Evolutionary conservation across 2,329 filamentous ascomycete species (phyloP).

Genomic region (Cryphonectria carpinicola): DNA sequence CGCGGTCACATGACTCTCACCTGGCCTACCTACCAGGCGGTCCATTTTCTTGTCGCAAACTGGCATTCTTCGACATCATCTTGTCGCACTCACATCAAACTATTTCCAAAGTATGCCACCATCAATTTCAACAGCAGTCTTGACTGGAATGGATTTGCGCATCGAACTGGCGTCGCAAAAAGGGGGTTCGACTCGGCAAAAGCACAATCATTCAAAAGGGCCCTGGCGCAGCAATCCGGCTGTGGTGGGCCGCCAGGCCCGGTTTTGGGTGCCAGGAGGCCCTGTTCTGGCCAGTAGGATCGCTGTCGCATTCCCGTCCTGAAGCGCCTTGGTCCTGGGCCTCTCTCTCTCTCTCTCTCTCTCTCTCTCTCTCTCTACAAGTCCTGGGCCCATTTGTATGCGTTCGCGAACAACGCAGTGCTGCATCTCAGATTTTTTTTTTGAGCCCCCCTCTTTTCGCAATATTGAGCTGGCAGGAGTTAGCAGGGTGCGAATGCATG

Average conservation of each 20-base stretch:
- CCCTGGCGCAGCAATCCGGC: constrained; percentile 11
- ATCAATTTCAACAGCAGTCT: neutral
- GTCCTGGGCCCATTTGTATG: neutral
- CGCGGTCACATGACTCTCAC: constrained; percentile 21
- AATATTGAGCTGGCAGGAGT: constrained; percentile 2
- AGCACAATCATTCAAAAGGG: constrained; percentile 6
- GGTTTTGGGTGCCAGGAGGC: constrained; percentile 24
- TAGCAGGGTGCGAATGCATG: constrained; percentile 11
- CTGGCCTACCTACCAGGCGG: neutral
- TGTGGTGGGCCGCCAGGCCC: constrained; percentile 4
- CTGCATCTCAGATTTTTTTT: neutral
- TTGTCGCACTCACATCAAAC: constrained; percentile 17
- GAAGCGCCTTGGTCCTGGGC: constrained; percentile 32
- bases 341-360: constrained; percentile 25
- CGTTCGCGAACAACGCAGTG: neutral
- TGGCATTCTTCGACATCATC: neutral
- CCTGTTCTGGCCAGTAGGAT: constrained; percentile 32
- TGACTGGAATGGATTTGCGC: constrained; percentile 5
- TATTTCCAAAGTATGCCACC: neutral
- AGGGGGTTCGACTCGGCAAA: constrained; percentile 13
- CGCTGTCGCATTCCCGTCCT: constrained; percentile 32
- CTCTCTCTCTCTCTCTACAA: neutral
- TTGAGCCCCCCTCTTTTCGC: neutral
- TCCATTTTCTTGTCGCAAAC: constrained; percentile 21
- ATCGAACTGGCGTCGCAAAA: constrained; percentile 14